Conservation (phyloP, 768 basidiomycete species). For the Podaxis sp. region DNA sequence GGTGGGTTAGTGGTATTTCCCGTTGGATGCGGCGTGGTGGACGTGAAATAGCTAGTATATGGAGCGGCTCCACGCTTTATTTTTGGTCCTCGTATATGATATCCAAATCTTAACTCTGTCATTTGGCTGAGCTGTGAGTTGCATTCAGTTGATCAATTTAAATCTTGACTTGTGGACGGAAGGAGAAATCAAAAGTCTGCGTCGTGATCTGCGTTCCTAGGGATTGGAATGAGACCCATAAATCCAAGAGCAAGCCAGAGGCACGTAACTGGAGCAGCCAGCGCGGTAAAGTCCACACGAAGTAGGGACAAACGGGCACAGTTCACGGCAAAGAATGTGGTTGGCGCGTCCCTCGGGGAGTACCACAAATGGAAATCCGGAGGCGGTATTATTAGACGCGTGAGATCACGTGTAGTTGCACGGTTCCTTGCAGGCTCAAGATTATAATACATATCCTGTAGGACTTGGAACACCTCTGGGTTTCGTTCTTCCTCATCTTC, state of each 20-base stretch:
- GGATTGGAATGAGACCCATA: conserved; percentile 8
- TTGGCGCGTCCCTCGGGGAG: background rate
- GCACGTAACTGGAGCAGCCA: conserved; percentile 1
- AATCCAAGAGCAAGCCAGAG: background rate
- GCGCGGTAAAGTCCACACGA: background rate
- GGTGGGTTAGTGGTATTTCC: conserved; percentile 27
- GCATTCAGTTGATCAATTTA: background rate
- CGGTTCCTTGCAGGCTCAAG: conserved; percentile 14
- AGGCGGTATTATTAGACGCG: background rate
- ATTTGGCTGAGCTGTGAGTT: background rate
- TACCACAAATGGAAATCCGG: background rate
- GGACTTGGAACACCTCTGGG: no score
- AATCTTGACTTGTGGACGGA: conserved; percentile 3
- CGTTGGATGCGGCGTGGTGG: background rate
- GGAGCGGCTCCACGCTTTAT: background rate
- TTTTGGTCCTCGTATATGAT: background rate
- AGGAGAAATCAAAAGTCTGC: background rate
- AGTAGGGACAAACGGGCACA: background rate
- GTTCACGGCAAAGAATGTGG: background rate
- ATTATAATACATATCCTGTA: no score
- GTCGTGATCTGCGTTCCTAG: background rate
- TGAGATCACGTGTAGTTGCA: conserved; percentile 12
- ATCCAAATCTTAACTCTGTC: background rate
- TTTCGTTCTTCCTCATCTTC: background rate
- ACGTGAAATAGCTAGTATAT: conserved; percentile 15